Evolutionary conservation across 495 filamentous ascomycete species (phyloP), one percentile per base, ranked within the genome.

Genomic region (Penicillium dipodomyicola): DNA sequence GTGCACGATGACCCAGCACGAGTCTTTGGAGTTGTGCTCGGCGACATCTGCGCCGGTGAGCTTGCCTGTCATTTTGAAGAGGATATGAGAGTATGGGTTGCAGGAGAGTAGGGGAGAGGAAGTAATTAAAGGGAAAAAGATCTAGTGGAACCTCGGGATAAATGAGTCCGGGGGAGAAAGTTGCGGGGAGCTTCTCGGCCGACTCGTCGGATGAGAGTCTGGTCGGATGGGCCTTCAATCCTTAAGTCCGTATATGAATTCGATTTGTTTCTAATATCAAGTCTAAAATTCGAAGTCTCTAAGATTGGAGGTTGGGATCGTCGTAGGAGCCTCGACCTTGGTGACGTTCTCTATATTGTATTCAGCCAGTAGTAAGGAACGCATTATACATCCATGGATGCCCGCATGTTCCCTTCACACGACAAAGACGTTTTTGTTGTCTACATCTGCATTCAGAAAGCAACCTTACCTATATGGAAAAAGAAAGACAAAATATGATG

Each of bases 1-100:
- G 77, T 97, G 92, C 63, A 97, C 85, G 65, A 97, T 86, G 64
- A 91, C 85, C 84, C 88, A 90, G 54, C 85, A 84, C 14, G 86
- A 87, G 66, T 96, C 88, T 57, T 87, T 85, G 59, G 84, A 88
- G 76, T 89, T 92, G 78, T 97, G 89, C 72, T 85, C 81, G 47
- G 87, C 85, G 65, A 96, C 88, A 59, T 87, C 84, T 23, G 80
- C 84, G 71, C 89, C 90, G 45, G 87, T 89, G 67, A 91, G 70
- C 56, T 79, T 80, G 47, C 46, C 59, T 52, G 66, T 66, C 74
- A 79, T 79, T 63, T 4, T 46, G 4, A 44, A 14, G 42, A 49
- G 32, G 29, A 15, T 12, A 22, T 25, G 51, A 42, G 25, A 30
- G 49, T 52, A 37, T 41, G 25, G 14, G 10, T 53, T 27, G 39